Percentiles rank a stretch among this genome's conserved stretches.
phyloP scores from a whole-genome alignment of 495 filamentous ascomycete species.

The Talaromyces liani region DNA sequence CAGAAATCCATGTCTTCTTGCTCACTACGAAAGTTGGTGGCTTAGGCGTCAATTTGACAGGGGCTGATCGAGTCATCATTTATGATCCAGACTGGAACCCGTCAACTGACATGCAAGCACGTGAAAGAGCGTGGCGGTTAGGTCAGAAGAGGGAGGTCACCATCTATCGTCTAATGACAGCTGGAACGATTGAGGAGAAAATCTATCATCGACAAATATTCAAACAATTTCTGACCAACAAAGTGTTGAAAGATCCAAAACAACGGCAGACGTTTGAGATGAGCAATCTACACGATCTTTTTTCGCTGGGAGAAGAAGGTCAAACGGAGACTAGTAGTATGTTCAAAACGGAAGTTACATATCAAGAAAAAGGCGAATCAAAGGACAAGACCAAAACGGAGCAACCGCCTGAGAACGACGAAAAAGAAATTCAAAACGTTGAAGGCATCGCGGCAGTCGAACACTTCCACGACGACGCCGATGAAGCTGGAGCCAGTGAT shows the following conservation, averaged over 20 bases:
- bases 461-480: conserved; percentile 37
- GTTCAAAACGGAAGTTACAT: conserved; percentile 75
- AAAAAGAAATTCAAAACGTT: conserved; percentile 41
- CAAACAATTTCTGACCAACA: conserved; percentile 93
- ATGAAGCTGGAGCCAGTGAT: conserved; percentile 26
- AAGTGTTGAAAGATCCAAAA: conserved; percentile 87
- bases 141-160: conserved; percentile 91
- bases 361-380: conserved; percentile 25
- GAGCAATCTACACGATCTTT: conserved; percentile 83
- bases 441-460: conserved; percentile 54
- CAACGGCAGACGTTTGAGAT: conserved; percentile 80
- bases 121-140: conserved; percentile 93
- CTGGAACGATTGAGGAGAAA: conserved; percentile 96
- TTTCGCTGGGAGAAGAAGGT: conserved; percentile 64
- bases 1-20: conserved; percentile 77
- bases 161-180: conserved; percentile 93
- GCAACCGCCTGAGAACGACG: conserved; percentile 17
- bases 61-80: conserved; percentile 92
- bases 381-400: conserved; percentile 3
- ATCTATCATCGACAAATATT: conserved; percentile 98
- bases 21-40: conserved; percentile 94
- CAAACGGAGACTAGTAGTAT: conserved; percentile 76
- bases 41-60: conserved; percentile 87
- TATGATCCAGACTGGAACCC: conserved; percentile 99
- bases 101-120: conserved; percentile 85